Base-by-base conservation (phyloP, 352 stramenopile species). In the Nothophytophthora sp. region DNA sequence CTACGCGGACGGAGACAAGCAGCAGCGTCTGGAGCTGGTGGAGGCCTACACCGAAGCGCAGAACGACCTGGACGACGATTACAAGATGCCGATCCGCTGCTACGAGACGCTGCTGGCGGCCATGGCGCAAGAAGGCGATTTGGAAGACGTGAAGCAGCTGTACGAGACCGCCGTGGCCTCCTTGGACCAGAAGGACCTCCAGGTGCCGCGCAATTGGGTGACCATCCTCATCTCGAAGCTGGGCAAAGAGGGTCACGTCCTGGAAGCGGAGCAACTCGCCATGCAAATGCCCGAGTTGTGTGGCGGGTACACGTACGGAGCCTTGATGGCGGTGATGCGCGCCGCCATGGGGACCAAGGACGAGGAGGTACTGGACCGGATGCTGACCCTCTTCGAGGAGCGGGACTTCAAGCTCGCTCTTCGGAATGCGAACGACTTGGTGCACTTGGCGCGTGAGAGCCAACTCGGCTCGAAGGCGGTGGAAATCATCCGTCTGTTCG, bases 11-110 rank as follows among this genome's bases (percentile, higher is more conserved):
- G 77, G 70, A 27, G 64, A 74, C 53, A 86, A 85, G 52, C 60
- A 74, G 30, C 77, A 88, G 52, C 77, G 74, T 19, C 55, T 81
- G 46, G 59, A 73, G 42, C 47, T 88, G 30, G 60, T 88, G 13
- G 74, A 88, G 29, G 72, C 67, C 33, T 88, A 81, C 60, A 55
- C 59, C 6, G 55, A 69, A 18, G 62, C 57, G 20, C 55, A 63
- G 40, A 50, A 30, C 16, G 47, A 53, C 10, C 48, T 55, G 2
- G 53, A 63, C 18, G 76, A 88, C 50, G 64, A 37, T 11, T 88
- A 75, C 59, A 36, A 73, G 27, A 65, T 85, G 28, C 72, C 72
- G 22, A 58, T 61, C 15, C 20, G 56, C 24, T 79, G 70, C 43
- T 88, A 81, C 55, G 61, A 57, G 28, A 75, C 70, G 3, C 28